Conservation (phyloP, 108 stramenopile species). For the Skeletonema costatum region DNA sequence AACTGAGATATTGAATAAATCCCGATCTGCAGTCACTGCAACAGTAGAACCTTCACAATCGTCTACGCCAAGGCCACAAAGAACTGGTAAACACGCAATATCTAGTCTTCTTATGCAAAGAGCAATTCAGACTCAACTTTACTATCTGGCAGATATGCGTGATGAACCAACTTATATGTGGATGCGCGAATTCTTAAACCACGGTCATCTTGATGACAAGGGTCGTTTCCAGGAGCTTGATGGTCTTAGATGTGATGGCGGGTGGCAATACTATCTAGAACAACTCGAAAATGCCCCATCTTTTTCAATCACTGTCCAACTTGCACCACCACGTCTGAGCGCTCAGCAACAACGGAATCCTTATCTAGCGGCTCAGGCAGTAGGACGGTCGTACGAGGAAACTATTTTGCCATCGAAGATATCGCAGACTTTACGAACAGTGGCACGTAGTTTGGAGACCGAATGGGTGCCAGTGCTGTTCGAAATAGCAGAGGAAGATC, state of each 20-base stretch:
- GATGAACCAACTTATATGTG: constrained; percentile 4
- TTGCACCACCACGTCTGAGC: background rate
- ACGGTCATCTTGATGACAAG: constrained; percentile 1
- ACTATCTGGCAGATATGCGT: constrained; percentile 6
- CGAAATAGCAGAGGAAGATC: background rate
- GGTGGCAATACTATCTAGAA: constrained; percentile 2
- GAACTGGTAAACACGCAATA: constrained; percentile 7
- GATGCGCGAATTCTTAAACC: constrained; percentile 3
- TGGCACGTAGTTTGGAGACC: constrained; percentile 1
- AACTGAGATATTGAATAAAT: background rate
- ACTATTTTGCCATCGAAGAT: background rate
- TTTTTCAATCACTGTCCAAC: constrained; percentile 7
- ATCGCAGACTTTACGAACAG: constrained; percentile 6
- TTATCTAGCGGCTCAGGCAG: constrained; percentile 4
- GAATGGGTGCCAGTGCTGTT: background rate
- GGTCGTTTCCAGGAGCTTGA: constrained; percentile 8
- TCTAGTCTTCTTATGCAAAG: constrained; percentile 7
- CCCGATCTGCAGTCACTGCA: background rate
- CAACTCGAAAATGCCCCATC: background rate
- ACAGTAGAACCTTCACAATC: background rate
- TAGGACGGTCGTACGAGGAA: constrained; percentile 4
- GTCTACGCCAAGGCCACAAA: background rate
- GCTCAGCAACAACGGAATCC: constrained; percentile 8
- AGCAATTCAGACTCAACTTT: constrained; percentile 8
- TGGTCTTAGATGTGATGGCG: background rate